Evolutionary conservation across 495 filamentous ascomycete species (phyloP), one percentile per base, ranked within the genome.

Genomic region (Talaromyces wortmannii): DNA sequence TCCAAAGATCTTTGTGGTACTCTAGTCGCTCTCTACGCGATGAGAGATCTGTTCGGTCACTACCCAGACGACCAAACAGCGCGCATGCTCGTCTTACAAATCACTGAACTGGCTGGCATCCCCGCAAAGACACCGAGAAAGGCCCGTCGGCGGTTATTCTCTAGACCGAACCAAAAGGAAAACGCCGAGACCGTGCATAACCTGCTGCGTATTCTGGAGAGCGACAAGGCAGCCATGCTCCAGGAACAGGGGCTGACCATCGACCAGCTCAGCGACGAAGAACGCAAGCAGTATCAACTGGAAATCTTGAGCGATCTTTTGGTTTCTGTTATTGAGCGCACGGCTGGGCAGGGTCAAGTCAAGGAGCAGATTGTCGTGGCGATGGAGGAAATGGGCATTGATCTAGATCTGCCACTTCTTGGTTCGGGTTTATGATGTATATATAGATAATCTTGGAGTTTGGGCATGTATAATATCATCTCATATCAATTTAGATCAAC

Each of bases 1-100:
- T 70, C 69, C 0, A 65, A 72, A 42, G 83, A 86, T 57, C 63
- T 83, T n/a, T 57, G 67, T 3, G 87, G 85, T 45, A 80, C 82
- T 18, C 71, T 89, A 13, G 73, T 88, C 16, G 83, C 84, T 3
- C 71, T 84, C 0, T 77, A 79, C 48, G 72, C 77, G 1, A 70
- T 89, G 69, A 70, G 66, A 52, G 63, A 75, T 16, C 54, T 70
- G 0, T 86, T 89, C 57, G 70, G 70, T 17, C 81, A 82, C 59
- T 69, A 68, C 43, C 82, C 83, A 0, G 72, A 74, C 55, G 65
- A 76, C 10, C 60, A 62, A 7, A 84, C 79, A 10, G 73, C 71
- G 15, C 78, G 76, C 17, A 69, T 75, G 53, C 70, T 85, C 48
- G 63, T 79, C 15, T 60, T 81, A 16, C 77, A 81, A 61, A 61